Evolutionary conservation across 179 eudicot genomes (phyloP), one percentile per base, ranked within the genome.

Genomic region (Vitellaria paradoxa): DNA sequence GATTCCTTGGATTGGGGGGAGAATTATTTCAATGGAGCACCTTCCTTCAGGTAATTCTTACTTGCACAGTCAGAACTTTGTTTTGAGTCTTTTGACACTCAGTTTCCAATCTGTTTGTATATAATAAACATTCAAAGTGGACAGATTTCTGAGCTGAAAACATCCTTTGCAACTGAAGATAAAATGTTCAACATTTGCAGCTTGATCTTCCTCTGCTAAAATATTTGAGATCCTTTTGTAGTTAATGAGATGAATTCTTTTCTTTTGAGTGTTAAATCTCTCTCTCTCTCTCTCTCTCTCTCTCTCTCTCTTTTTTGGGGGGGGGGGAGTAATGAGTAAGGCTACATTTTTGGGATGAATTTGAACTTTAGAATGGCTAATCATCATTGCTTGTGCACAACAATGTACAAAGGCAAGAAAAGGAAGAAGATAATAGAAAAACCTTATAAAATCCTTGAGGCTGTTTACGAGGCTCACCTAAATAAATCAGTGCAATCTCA

Each of bases 1-100:
- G 69, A 96, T 96, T 69, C 99, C 99, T 66, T 96, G 99, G 99
- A 89, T 96, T 80, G 99, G 99, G 56, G 99, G 99, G 80, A 90
- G 98, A 82, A 92, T 96, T 47, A 87, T 96, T 78, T 85, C 97
- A 66, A 96, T 96, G 99, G 92, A 91, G 85, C 99, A 96, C 81
- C 85, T 86, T 76, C 99, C 98, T 78, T 86, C 99, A 73, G 98
- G 99, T 93, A 89, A 77, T 62, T 65, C 68, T 65, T 60, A 37
- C 59, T 20, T 45, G 18, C 68, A 56, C 13, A 3, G 17, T 6
- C 56, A n/a, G 17, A 62, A 62, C 75, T 75, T 26, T 65, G 57
- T 59, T 47, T 47, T 72, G 37, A 30, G 37, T 30, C 37, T 30
- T 30, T 30, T 30, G 37, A 30, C 37, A 30, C 37, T 30, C 37